Evolutionary conservation across 2,329 filamentous ascomycete genomes (phyloP), one percentile per base, ranked within the genome.

Genomic region (Colletotrichum liriopes): DNA sequence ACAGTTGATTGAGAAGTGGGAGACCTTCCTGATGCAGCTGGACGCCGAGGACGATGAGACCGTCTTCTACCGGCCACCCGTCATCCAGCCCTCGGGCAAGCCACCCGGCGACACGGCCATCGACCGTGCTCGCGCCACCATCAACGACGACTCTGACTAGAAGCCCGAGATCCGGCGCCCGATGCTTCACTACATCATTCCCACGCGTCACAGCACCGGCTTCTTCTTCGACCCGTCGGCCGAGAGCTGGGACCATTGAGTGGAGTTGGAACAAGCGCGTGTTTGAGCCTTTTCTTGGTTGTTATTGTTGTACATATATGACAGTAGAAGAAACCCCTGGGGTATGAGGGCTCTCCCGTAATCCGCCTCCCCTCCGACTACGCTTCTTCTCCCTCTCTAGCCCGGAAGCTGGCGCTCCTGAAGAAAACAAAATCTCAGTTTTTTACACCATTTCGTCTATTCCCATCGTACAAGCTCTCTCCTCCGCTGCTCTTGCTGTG

Each of bases 1-100:
- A 23, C 73, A 91, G 87, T 82, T 90, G 75, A 91, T 92, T 78
- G 96, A 99, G 83, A 92, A 98, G 74, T 99, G 96, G 96, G 96
- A 99, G 84, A 98, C 96, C 0, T 99, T 98, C 86, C 87, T 99
- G 64, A 92, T 98, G 88, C 96, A 98, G 81, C 87, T 99, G 54
- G 96, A 99, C 80, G 93, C 94, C 11, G 96, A 98, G 77, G 96
- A 98, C 72, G 94, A 97, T 75, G 94, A 92, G 73, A 87, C 88
- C 5, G 88, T 87, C 14, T 92, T 92, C 78, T 92, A 92, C 81
- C 87, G 88, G 68, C 89, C 90, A 5, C 90, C 90, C 3, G 87
- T 91, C n/a, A 86, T 88, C 75, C 84, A 88, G 73, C 76, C 82
- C 35, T 78, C 82, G 62, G 83, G 85, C 77, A 88, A 88, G 81